Base-by-base conservation (phyloP, 768 basidiomycete genomes). In the Auricularia auricula-judae region DNA sequence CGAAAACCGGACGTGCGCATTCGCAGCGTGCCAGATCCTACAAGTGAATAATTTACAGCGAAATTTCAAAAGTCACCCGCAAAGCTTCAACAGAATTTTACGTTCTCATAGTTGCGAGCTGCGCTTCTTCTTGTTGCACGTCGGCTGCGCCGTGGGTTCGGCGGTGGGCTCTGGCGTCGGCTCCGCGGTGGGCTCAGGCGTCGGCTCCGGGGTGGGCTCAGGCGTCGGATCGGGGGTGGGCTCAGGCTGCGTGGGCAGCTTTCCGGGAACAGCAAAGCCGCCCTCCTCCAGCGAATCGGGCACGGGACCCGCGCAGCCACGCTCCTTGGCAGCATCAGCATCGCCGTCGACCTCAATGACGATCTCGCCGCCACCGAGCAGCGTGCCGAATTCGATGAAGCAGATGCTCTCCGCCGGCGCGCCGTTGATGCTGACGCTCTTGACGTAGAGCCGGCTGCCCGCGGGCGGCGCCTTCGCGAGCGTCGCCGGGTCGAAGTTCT, bases 381-480 rank as follows among this genome's bases (percentile, higher is more conserved):
- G 71, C 68, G 77, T 78, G n/a, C 76, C 72, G 63, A 77, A 82
- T 23, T 74, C 68, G 39, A 82, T 76, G 76, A 76, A 79, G 67
- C 81, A 82, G 36, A 80, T 61, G 61, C 76, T 79, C 11, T 71
- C 68, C 36, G 67, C 74, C 36, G 65, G 51, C 36, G 68, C 65
- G 3, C 81, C 81, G 67, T 81, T 79, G 34, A 83, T 72, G 1
- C 69, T 75, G 8, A 82, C 74, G 59, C 74, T 74, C 67, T 80
- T 78, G 10, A 83, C 80, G 69, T 74, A 80, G 4, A 82, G 54
- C 7, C 72, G 68, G 58, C 79, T 80, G 12, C 77, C 77, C 2
- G 71, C 66, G 0, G 79, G 76, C 8, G 80, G 81, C 14, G 74
- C 66, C n/a, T 71, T 69, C 18, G 67, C 66, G 14, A 82, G 68